Base-by-base conservation (phyloP, 2,329 filamentous ascomycete genomes). In the Cytospora schulzeri region DNA sequence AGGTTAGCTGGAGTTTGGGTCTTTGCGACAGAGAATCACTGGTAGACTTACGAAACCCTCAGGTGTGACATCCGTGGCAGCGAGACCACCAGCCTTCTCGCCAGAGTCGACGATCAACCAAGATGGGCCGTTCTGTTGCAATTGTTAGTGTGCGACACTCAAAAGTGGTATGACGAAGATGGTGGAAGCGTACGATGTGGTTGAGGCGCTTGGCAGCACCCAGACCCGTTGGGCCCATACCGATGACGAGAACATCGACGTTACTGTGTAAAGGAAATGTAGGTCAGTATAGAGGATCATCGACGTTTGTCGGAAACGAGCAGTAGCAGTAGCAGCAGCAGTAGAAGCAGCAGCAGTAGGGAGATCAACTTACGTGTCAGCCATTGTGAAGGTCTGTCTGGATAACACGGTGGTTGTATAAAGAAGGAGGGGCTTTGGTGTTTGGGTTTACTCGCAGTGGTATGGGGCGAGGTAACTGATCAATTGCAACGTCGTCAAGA, bases 151-250 rank as follows among this genome's bases (percentile, higher is more conserved):
- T 56, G 67, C 26, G 60, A 59, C 66, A 57, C 63, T 69, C 67
- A 68, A 59, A 31, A 50, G 35, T n/a, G 50, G 61, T 15, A 67
- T 63, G 62, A 69, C 68, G 65, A 60, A 66, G 66, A 69, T 70
- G 73, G 76, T 74, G 70, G 71, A n/a, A 68, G 76, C 89, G 72
- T 84, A 98, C 95, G 76, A 97, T 89, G 81, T 99, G 95, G 80
- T 98, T 91, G 71, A 99, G 87, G 77, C 95, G 92, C 85, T 99
- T 99, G 73, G 95, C 95, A 77, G 95, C 95, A 85, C 95, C 95
- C 72, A 98, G 88, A 81, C 95, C 95, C 75, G 95, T 98, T 73
- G 95, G 95, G 76, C 95, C 95, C 81, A 94, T 94, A 76, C 95
- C 95, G 83, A 98, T 97, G 79, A 99, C 89, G 76, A 99, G 92